Evolutionary conservation across 1,284 basidiomycete species (phyloP), one percentile per base, ranked within the genome.

Genomic region (Microbotryum saponariae): DNA sequence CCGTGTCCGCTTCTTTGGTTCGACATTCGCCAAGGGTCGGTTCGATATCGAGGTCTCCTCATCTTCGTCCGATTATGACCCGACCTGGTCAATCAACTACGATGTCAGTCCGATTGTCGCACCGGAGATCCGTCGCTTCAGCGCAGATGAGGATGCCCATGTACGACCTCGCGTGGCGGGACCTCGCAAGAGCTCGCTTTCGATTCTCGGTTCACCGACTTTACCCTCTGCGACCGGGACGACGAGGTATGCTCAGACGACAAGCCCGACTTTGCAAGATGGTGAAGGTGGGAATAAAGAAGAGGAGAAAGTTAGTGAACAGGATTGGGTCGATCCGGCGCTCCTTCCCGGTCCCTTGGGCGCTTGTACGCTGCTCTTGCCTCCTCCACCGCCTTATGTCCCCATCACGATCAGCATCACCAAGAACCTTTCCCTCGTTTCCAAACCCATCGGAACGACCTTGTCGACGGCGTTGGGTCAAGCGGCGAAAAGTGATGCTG

Each of bases 301-400:
- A 4, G 48, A 12, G 14, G 37, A 12, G 37, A 42, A 42, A 18
- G 14, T 42, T 10, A 16, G 14, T 42, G 37, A 4, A 16, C 37
- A 42, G 12, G 37, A 42, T 18, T 42, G 29, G 20, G 31, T 48
- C 18, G 65, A 67, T 31, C 58, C 57, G 2, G 63, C 63, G 1
- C 29, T 48, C 2, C 50, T 61, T 14, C 61, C 66, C 6, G 65
- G 65, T 5, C 60, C 63, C 0, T 37, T 59, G 29, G 66, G 63
- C 6, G 66, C 60, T 18, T 65, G 63, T 58, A 67, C 66, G 7
- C 20, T 67, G 27, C 23, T 55, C 53, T 59, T 67, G 45, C 54
- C 63, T 1, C 14, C 46, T 9, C 48, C 53, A 7, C 51, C 60
- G 10, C 63, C 51, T 8, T 42, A 50, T 31, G 59, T 60, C n/a